phyloP scores from a whole-genome alignment of 345 rosid genomes.

The Zanthoxylum bungeanum region DNA sequence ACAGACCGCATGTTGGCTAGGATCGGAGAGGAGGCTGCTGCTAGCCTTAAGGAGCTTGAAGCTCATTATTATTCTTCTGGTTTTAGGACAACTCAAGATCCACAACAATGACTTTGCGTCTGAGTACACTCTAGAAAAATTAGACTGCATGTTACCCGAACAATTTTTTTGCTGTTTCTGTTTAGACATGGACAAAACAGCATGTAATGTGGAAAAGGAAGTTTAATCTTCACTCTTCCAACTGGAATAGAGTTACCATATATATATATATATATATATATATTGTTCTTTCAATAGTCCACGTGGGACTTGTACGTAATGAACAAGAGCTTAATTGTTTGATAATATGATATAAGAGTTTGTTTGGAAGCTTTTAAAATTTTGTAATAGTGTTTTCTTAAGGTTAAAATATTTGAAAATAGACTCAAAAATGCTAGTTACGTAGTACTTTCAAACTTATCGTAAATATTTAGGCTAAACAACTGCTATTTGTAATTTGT shows the following conservation, averaged over 20 bases:
- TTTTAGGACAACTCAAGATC: conserved; percentile 35
- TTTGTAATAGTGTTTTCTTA: no score
- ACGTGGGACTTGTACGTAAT: no score
- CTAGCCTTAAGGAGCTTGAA: conserved; percentile 83
- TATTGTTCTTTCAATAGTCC: no score
- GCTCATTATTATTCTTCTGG: conserved; percentile 74
- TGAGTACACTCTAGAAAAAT: not conserved
- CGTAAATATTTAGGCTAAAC: no score
- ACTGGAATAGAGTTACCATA: not conserved
- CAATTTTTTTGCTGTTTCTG: conserved; percentile 19
- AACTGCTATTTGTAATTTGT: no score
- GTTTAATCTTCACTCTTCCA: not conserved
- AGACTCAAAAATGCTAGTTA: no score
- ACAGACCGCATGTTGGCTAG: conserved; percentile 61
- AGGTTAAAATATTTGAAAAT: no score
- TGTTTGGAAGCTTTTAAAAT: no score
- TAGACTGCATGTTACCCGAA: not conserved
- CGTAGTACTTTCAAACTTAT: no score
- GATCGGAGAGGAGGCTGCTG: conserved; percentile 81
- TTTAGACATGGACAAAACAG: not conserved
- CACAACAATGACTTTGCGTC: not conserved
- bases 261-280: no score
- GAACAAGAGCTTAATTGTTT: no score
- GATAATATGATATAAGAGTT: no score
- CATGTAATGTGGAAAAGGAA: not conserved